Conservation (phyloP, 2,329 filamentous ascomycete genomes). For the Diplodia corticola region DNA sequence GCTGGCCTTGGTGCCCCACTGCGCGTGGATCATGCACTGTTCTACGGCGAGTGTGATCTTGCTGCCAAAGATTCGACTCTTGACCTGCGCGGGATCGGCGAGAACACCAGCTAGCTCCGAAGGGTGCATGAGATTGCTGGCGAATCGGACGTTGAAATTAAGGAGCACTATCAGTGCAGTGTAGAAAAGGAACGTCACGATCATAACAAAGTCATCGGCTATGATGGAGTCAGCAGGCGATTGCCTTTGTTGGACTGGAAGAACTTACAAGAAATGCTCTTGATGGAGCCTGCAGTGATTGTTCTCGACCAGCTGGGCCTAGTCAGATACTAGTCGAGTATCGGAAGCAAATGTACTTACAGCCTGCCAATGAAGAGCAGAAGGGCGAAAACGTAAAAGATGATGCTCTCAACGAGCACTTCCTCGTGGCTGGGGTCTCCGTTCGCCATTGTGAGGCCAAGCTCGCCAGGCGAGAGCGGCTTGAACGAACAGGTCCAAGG, state of each 20-base stretch:
- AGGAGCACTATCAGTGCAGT: slow-evolving; percentile 26
- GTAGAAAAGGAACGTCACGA: slow-evolving; percentile 23
- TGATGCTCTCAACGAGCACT: slow-evolving; percentile 22
- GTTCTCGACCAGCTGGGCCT: slow-evolving; percentile 21
- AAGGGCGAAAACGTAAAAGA: slow-evolving; percentile 19
- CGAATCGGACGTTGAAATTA: slow-evolving; percentile 24
- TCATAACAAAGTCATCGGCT: slow-evolving; percentile 26
- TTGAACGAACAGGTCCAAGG: background rate
- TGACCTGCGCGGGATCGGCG: slow-evolving; percentile 30
- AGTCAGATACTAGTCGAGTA: background rate
- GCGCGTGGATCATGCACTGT: slow-evolving; percentile 27
- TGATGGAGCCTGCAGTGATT: slow-evolving; percentile 19
- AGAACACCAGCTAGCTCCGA: slow-evolving; percentile 17
- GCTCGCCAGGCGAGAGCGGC: background rate
- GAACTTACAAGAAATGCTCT: slow-evolving; percentile 5
- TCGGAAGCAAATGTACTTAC: background rate
- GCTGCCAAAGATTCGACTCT: slow-evolving; percentile 38
- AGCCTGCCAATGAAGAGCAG: slow-evolving; percentile 22
- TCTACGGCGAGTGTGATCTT: slow-evolving; percentile 40
- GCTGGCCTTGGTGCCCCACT: slow-evolving; percentile 12
- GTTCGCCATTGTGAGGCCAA: slow-evolving; percentile 6
- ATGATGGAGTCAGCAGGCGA: background rate
- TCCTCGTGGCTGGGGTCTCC: slow-evolving; percentile 15
- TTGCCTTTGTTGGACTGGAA: background rate
- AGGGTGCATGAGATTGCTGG: slow-evolving; percentile 24